A percentile compares a stretch with the other conserved stretches of the same genome.
phyloP scores from a whole-genome alignment of 306 rosid genomes.

The Purshia tridentata region DNA sequence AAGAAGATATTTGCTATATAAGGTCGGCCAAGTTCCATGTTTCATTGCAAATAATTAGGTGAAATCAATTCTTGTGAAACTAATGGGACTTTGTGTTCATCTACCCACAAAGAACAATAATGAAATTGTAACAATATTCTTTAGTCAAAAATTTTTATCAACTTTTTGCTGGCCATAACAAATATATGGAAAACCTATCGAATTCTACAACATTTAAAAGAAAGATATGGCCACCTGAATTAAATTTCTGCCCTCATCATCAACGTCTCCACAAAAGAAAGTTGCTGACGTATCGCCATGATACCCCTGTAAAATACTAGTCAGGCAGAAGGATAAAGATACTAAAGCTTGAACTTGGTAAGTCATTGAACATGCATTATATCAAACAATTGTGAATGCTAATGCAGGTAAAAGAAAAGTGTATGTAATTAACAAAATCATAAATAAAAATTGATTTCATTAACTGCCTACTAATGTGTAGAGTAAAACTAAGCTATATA shows the following conservation, averaged over 20 bases:
- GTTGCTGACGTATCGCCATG: constrained; percentile 93
- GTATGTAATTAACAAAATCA: background rate
- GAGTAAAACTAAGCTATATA: background rate
- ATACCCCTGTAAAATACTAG: constrained; percentile 61
- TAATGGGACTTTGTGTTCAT: background rate
- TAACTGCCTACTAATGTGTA: background rate
- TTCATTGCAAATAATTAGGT: background rate
- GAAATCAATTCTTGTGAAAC: background rate
- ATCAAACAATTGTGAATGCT: background rate
- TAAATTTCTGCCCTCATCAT: constrained; percentile 60
- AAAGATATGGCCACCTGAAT: constrained; percentile 56
- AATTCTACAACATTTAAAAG: constrained; percentile 7
- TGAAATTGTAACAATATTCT: background rate
- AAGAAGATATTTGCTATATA: background rate
- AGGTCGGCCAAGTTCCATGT: background rate
- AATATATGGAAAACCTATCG: background rate
- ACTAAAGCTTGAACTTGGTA: constrained; percentile 15
- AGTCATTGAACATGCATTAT: constrained; percentile 5
- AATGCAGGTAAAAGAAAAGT: constrained; percentile 16
- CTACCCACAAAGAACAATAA: background rate
- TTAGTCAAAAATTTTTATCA: background rate
- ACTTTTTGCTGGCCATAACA: background rate
- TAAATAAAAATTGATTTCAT: too few species aligned
- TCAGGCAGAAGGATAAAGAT: constrained; percentile 19
- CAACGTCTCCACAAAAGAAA: constrained; percentile 86